phyloP scores from a whole-genome alignment of 176 grass and related monocot species.

The Bolboschoenus planiculmis region DNA sequence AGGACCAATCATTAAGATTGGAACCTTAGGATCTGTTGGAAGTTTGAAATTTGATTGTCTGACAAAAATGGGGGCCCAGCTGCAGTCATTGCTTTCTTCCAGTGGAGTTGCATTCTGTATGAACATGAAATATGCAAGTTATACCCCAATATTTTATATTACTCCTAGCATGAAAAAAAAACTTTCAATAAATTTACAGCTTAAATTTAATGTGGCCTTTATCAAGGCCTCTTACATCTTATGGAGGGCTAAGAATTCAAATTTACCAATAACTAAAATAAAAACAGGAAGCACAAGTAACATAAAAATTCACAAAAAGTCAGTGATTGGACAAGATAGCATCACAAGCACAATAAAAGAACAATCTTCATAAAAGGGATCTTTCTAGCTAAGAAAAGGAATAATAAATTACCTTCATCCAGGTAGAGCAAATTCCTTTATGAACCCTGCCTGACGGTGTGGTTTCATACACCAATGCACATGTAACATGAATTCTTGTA shows the following conservation, averaged over 20 bases:
- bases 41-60: constrained; percentile 95
- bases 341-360: constrained; percentile 14
- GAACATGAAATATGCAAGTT: neutral
- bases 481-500: constrained; percentile 83
- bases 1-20: constrained; percentile 80
- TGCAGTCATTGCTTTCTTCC: constrained; percentile 49
- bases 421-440: constrained; percentile 88
- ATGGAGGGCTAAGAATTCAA: neutral
- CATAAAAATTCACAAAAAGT: neutral
- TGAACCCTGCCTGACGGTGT: constrained; percentile 75
- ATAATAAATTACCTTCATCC: constrained; percentile 70
- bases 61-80: constrained; percentile 74
- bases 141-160: neutral
- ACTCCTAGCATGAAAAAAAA: neutral
- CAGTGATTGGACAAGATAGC: neutral
- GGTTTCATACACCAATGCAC: constrained; percentile 57
- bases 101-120: constrained; percentile 59
- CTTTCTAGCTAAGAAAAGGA: neutral
- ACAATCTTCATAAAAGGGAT: constrained; percentile 6
- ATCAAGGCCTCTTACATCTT: neutral
- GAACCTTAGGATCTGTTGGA: constrained; percentile 56
- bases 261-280: constrained; percentile 8
- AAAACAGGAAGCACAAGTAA: too few relatives aligned
- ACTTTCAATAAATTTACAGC: neutral
- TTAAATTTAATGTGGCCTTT: neutral